Evolutionary conservation across 495 filamentous ascomycete genomes (phyloP).

Genomic region (Neurospora sp.): DNA sequence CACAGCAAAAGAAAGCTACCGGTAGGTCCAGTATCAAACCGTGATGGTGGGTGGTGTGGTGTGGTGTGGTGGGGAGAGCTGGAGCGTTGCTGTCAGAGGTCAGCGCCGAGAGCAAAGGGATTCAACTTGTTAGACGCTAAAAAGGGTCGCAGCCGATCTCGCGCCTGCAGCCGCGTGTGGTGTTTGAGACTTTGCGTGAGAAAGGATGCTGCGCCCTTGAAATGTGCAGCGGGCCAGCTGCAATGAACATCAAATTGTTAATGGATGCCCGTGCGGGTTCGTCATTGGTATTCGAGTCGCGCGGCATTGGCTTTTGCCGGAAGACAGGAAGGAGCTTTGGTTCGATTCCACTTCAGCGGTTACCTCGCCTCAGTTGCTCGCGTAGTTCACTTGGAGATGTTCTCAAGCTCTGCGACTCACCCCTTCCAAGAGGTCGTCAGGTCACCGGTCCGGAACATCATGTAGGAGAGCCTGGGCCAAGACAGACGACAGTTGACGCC

Average conservation of each 20-base stretch:
- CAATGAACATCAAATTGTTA: background rate
- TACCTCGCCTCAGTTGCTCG: background rate
- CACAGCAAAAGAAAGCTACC: background rate
- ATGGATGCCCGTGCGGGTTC: background rate
- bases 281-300: background rate
- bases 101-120: background rate
- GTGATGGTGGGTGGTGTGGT: constrained; percentile 2
- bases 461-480: background rate
- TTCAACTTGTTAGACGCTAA: constrained; percentile 1
- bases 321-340: background rate
- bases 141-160: constrained; percentile 20
- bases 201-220: background rate
- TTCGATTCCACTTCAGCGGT: background rate
- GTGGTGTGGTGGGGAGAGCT: constrained; percentile 2
- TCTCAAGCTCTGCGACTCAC: background rate
- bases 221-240: background rate
- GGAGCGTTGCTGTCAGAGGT: background rate
- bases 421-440: background rate
- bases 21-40: background rate
- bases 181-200: constrained; percentile 1
- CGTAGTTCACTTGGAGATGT: background rate
- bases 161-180: constrained; percentile 22
- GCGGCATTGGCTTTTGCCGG: background rate
- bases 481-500: background rate
- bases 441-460: background rate